Base-by-base conservation (phyloP, 768 basidiomycete genomes). In the Panellus pusillus region DNA sequence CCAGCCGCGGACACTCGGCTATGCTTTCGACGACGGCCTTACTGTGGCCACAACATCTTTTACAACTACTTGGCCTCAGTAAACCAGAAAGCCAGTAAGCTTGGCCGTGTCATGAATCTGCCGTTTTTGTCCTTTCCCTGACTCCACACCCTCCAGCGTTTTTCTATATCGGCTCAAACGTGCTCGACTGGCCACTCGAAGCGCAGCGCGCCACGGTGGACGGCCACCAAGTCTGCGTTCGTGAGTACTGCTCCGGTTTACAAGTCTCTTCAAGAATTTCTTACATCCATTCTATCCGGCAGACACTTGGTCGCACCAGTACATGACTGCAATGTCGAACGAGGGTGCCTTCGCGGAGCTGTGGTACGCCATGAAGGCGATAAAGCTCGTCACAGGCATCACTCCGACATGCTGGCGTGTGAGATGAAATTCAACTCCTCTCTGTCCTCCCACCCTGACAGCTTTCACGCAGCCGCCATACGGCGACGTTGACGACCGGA, bases 341-440 rank as follows among this genome's bases (percentile, higher is more conserved):
- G 72, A 81, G 58, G 72, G 87, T 58, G 86, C 81, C 3, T 89
- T 91, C 50, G 89, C 87, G 6, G 89, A 92, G 66, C 73, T 93
- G n/a, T 90, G 84, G 54, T 93, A 90, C 69, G 82, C 58, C 27
- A 17, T 82, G 61, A 58, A 83, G 72, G 68, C 71, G 0, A 78
- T 86, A 47, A 82, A 83, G 59, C 69, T 84, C n/a, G 78, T 76
- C 9, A 62, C 75, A 0, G 81, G 82, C 11, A 69, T 80, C n/a
- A 86, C 84, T 0, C 81, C 82, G 1, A 83, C 76, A 0, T 83
- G 79, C 62, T 85, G 82, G 84, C 73, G 80, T 60, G 81, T 82
- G 55, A 39, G 74, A 70, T 6, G 9, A 24, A 24, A 24, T 9
- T 1, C 14, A 28, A 13, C 36, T 52, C 9, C 18, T 19, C 50